Base-by-base conservation (phyloP, 2,329 filamentous ascomycete genomes). In the Fusarium sp. region DNA sequence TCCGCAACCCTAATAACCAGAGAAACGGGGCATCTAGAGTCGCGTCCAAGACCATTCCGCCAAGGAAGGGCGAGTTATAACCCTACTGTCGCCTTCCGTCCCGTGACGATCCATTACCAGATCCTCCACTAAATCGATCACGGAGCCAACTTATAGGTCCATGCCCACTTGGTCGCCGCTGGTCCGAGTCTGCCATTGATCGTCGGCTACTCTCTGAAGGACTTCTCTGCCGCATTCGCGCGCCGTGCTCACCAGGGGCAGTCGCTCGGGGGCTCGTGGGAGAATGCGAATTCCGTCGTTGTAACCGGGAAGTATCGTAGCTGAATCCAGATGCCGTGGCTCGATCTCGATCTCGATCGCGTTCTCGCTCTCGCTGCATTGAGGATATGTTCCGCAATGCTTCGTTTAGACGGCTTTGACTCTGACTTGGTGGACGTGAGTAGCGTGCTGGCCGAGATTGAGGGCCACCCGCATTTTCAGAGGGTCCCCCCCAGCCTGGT, bases 71-170 rank as follows among this genome's bases (percentile, higher is more conserved):
- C 34, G 66, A 60, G 59, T 60, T 57, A 54, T 57, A 34, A 28
- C 60, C 62, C 75, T 78, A 79, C 51, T 72, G 66, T 46, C 74
- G 75, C 50, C 73, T 71, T 60, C 73, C 74, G 27, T 78, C 77
- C 18, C 78, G 75, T 30, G 74, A 72, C 13, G 76, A 70, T 28
- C 77, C 75, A 39, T 73, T 71, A 7, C 68, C 66, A 12, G 75
- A 73, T 15, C 75, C 72, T 58, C 77, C 74, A 6, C 78, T 69
- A 36, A 86, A 83, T 40, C 79, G 80, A 44, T 81, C 81, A 48
- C 84, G 80, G 18, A 86, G 70, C 84, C 84, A 86, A 61, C 78
- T 77, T 1, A 85, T 68, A 34, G 83, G 80, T 3, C 82, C 80
- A 40, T 77, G 73, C 4, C 77, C 76, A n/a, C 79, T 76, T 31